These are phyloP conservation scores for Termitomyces bulborhizus DNA, from an alignment of 768 basidiomycete genomes.

Conservation along the genomic window DNA sequence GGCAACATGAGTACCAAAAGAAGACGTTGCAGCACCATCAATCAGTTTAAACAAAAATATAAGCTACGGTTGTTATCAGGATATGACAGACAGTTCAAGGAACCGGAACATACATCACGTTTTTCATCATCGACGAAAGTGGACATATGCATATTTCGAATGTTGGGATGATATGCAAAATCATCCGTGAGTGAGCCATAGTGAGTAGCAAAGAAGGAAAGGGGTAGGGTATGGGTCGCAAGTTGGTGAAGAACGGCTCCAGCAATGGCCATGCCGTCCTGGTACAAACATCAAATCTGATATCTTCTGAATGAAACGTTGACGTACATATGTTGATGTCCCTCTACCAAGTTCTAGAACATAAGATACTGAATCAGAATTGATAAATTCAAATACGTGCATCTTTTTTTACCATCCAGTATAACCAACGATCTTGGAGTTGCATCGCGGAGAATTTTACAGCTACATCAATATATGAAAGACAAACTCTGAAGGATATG, in stretches of 20 bases:
- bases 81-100: background rate
- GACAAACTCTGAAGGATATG: background rate
- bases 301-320: constrained; percentile 31
- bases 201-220: constrained; percentile 98
- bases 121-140: constrained; percentile 92
- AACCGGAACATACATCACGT: constrained; percentile 53
- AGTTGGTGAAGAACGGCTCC: constrained; percentile 92
- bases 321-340: constrained; percentile 84
- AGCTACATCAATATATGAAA: constrained; percentile 36
- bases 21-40: constrained; percentile 78
- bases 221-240: constrained; percentile 86
- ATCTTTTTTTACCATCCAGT: constrained; percentile 64
- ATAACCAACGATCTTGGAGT: constrained; percentile 94
- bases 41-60: constrained; percentile 95
- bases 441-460: constrained; percentile 89
- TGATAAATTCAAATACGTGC: background rate
- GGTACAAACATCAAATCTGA: no score
- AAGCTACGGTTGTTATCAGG: constrained; percentile 40
- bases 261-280: no score
- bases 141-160: constrained; percentile 89
- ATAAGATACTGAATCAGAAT: constrained; percentile 7
- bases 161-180: constrained; percentile 86
- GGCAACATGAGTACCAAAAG: constrained; percentile 93
- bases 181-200: constrained; percentile 96
- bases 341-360: constrained; percentile 83